A percentile compares a stretch with the other conserved stretches of the same genome.
These are phyloP conservation scores for Dioscorea zingiberensis DNA, from an alignment of 106 monocot species.

Conservation along the genomic window DNA sequence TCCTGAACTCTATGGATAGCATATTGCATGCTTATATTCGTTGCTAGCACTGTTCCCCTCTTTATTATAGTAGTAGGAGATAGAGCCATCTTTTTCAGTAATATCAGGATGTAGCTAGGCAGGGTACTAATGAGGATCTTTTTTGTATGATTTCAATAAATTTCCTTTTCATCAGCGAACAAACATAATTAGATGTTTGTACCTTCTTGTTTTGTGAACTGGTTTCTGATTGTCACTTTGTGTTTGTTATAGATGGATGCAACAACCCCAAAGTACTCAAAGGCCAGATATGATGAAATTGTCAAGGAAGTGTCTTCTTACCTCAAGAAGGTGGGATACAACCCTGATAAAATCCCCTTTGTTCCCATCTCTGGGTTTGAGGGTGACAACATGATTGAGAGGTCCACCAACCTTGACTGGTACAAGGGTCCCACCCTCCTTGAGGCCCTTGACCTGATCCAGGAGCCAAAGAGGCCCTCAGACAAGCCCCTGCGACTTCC, in stretches of 20 bases:
- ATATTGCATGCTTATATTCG: too few relatives aligned
- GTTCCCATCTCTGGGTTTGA: slow-evolving; percentile 62
- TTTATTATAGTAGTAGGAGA: too few relatives aligned
- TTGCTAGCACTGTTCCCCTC: too few relatives aligned
- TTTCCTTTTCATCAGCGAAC: too few relatives aligned
- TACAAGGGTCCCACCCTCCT: slow-evolving; percentile 65
- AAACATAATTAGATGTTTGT: too few relatives aligned
- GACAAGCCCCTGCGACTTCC: slow-evolving; percentile 63
- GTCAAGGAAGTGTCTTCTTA: slow-evolving; percentile 56
- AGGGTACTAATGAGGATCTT: too few relatives aligned
- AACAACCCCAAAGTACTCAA: slow-evolving; percentile 47
- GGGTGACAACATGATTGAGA: slow-evolving; percentile 66
- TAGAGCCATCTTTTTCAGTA: too few relatives aligned
- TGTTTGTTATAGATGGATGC: slow-evolving; percentile 40
- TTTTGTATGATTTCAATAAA: too few relatives aligned
- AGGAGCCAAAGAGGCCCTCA: slow-evolving; percentile 47
- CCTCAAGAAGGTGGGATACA: slow-evolving; percentile 63
- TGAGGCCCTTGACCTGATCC: slow-evolving; percentile 46
- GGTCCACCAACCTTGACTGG: slow-evolving; percentile 62
- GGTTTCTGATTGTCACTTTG: background rate
- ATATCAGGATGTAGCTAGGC: too few relatives aligned
- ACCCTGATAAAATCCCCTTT: slow-evolving; percentile 54
- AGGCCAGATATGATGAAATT: slow-evolving; percentile 57
- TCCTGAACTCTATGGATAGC: too few relatives aligned
- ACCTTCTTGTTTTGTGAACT: background rate